These are phyloP conservation scores for Zygosaccharomyces lentus DNA, from an alignment of 805 yeast species.

Conservation along the genomic window DNA sequence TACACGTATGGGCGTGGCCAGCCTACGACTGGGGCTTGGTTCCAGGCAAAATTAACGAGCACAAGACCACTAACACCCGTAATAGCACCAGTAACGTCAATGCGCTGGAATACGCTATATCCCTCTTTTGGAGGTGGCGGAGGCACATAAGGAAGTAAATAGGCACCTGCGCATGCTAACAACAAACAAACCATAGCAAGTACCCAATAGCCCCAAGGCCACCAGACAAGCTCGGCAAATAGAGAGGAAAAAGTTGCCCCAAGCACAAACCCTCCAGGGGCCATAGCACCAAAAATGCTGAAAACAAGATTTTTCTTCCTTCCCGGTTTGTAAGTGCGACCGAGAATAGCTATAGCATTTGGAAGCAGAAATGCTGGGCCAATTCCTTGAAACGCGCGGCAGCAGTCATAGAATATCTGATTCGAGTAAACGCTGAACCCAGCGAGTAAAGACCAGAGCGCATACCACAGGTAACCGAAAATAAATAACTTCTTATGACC, in stretches of 20 bases:
- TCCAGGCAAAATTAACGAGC: conserved; percentile 58
- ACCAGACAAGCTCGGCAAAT: conserved; percentile 41
- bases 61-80: conserved; percentile 53
- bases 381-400: conserved; percentile 62
- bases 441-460: conserved; percentile 56
- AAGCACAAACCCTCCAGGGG: conserved; percentile 57
- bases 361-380: conserved; percentile 60
- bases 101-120: conserved; percentile 9
- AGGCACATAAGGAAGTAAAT: conserved; percentile 37
- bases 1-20: conserved; percentile 54
- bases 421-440: conserved; percentile 41
- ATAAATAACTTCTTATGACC: conserved; percentile 54
- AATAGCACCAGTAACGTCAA: conserved; percentile 45
- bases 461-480: conserved; percentile 53
- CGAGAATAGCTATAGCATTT: conserved; percentile 50
- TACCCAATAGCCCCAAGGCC: conserved; percentile 61
- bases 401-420: conserved; percentile 25
- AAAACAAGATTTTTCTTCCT: conserved; percentile 50
- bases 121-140: conserved; percentile 3
- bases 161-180: conserved; percentile 34
- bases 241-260: conserved; percentile 52
- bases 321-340: conserved; percentile 44
- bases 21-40: conserved; percentile 62
- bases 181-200: conserved; percentile 39
- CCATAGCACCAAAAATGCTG: conserved; percentile 54